Base-by-base conservation (phyloP, 2,329 filamentous ascomycete genomes). In the Macrophomina pseudophaseolina region DNA sequence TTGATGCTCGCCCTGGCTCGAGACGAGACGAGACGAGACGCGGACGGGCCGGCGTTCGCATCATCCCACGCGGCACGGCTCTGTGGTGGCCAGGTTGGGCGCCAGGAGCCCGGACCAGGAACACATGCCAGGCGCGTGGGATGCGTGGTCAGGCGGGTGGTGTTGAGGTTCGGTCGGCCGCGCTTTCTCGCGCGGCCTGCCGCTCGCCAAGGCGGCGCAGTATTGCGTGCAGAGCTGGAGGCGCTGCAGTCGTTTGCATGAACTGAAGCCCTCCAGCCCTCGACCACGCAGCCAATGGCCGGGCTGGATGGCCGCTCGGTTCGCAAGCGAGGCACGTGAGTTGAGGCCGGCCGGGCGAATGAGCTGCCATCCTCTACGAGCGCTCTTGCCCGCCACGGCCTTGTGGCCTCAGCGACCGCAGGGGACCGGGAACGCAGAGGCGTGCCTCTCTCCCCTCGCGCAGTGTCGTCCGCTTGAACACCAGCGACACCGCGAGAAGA, bases 41-140 rank as follows among this genome's bases (percentile, higher is more conserved):
- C 9, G 16, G 44, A 48, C 44, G 44, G 44, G 44, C 44, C 18
- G 44, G 44, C 44, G 44, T 38, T 54, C 53, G 33, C 52, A 40
- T n/a, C 38, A 48, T 60, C 40, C 56, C 56, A 9, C 58, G 58
- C 58, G 40, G 38, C 12, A 33, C 28, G 42, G 42, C 40, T 59
- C 40, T 59, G 54, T 44, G 54, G 42, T 59, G n/a, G 23, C 23
- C 23, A 23, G 3, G 28, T 32, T 33, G 28, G 42, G 42, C 30
- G 16, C 42, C 42, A 38, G 32, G 42, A 5, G 40, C 12, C 16
- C 28, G 40, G 58, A 60, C 42, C 12, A 28, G 58, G 58, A 6
- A 48, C 18, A 11, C 14, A n/a, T 12, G 53, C 23, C 5, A 54
- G 52, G 52, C 33, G n/a, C n/a, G 14, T 14, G 33, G 7, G 35